A percentile compares a stretch with the other conserved stretches of the same genome.
These are phyloP conservation scores for Aspergillus proliferans DNA, from an alignment of 2,329 filamentous ascomycete species.

Conservation along the genomic window DNA sequence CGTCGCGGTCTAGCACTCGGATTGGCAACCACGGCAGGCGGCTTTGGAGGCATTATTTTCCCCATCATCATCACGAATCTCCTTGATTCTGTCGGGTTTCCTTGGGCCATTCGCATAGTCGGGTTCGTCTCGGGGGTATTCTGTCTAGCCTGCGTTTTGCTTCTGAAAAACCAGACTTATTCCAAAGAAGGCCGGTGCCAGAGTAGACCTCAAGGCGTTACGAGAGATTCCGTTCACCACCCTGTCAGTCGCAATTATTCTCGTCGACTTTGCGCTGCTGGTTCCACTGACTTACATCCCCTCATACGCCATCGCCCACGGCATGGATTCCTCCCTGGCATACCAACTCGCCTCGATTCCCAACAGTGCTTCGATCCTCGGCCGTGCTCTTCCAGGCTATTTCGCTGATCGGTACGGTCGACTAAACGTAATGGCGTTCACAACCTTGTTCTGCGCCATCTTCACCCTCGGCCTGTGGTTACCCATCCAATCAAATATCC, in stretches of 20 bases:
- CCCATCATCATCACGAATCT: conserved; percentile 11
- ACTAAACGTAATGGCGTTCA: conserved; percentile 25
- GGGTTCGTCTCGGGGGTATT: conserved; percentile 1
- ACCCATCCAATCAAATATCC: conserved; percentile 4
- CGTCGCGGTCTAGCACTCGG: conserved; percentile 19
- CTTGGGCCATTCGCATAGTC: conserved; percentile 6
- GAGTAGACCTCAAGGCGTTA: conserved; percentile 17
- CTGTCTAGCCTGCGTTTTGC: neutral
- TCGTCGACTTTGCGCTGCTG: conserved; percentile 30
- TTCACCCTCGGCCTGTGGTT: conserved; percentile 19
- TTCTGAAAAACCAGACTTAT: conserved; percentile 8
- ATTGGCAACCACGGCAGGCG: conserved; percentile 14
- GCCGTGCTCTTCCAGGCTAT: conserved; percentile 26
- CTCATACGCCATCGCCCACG: conserved; percentile 22
- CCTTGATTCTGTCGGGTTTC: conserved; percentile 9
- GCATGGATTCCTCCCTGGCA: conserved; percentile 17
- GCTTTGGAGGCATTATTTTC: conserved; percentile 18
- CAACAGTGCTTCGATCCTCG: conserved; percentile 24
- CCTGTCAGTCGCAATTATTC: conserved; percentile 24
- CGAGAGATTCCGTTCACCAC: conserved; percentile 16
- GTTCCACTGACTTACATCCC: conserved; percentile 31
- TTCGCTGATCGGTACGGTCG: conserved; percentile 27
- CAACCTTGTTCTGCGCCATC: conserved; percentile 10
- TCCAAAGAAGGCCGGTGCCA: conserved; percentile 8
- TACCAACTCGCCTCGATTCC: conserved; percentile 28